Base-by-base conservation (phyloP, 805 yeast genomes). In the Saturnispora ahearnii region DNA sequence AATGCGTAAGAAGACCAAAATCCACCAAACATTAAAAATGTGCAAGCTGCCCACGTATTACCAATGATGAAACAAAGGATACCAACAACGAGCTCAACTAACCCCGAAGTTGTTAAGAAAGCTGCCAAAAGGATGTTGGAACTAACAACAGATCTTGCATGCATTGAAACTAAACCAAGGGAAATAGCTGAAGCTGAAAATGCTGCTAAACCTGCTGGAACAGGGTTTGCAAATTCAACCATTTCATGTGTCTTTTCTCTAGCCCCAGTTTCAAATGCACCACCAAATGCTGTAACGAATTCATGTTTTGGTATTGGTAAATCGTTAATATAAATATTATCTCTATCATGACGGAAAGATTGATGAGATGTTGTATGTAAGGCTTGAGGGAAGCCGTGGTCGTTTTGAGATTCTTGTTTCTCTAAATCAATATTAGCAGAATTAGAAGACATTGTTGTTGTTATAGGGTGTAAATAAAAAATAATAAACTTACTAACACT, bases 231-330 rank as follows among this genome's bases (percentile, higher is more conserved):
- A 48, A 59, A 62, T 22, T 59, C 58, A 32, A 59, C 53, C 13
- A 58, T 34, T 15, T 61, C 54, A 18, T 58, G 32, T 10, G 68
- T 62, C 22, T 51, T 56, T 40, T 55, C 58, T 48, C 68, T 56
- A 34, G 66, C 59, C 46, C 79, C 73, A 5, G 77, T 70, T 45
- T 72, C 71, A 50, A 74, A 64, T 9, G 70, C 69, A 58, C 85
- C 86, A 13, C 84, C 86, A 59, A 82, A 81, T 2, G 87, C 88
- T 32, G 70, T 69, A 55, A 78, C 63, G 54, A 83, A 73, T 50
- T 83, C 89, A 29, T 70, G 70, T 48, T 77, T 72, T 50, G 71
- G 69, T 62, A 78, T 75, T 26, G 67, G 64, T 37, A 62, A 58
- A 46, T 69, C 67, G 47, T 73, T 74, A 41, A 75, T 67, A 50